A percentile compares a stretch with the other conserved stretches of the same genome.
Conservation (phyloP, 2,329 filamentous ascomycete species). For the Cladosporium colombiae region DNA sequence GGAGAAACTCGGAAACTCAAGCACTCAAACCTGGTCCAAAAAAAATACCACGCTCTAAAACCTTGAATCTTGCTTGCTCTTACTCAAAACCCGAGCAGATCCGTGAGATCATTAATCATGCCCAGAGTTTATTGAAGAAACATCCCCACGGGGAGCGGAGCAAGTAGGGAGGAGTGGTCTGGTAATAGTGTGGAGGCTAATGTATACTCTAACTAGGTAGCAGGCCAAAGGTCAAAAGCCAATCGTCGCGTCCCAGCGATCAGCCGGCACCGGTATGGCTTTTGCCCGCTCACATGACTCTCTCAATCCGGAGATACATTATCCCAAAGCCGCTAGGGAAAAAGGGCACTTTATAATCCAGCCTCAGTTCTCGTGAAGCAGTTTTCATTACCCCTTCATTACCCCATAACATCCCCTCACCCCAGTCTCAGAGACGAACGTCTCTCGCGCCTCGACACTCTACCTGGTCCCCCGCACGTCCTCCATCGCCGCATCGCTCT, state of each 20-base stretch:
- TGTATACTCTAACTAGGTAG: background rate
- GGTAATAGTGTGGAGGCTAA: background rate
- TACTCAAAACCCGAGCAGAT: no score
- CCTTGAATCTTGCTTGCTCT: background rate
- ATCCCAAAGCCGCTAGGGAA: background rate
- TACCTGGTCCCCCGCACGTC: conserved; percentile 5
- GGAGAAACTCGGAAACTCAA: background rate
- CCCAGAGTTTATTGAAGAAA: background rate
- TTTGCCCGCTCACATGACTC: background rate
- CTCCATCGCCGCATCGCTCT: conserved; percentile 7
- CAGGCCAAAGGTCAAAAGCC: background rate
- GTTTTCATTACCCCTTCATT: conserved; percentile 18
- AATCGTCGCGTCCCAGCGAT: background rate
- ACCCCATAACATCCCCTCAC: conserved; percentile 6
- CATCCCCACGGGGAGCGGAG: background rate
- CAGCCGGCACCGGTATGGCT: background rate
- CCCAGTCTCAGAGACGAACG: background rate
- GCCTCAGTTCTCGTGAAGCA: background rate
- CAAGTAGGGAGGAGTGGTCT: background rate
- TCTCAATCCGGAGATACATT: background rate
- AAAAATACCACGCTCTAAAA: no score
- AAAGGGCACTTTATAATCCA: background rate
- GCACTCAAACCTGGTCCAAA: no score
- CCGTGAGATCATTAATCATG: background rate
- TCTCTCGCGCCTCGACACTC: background rate